Conservation (phyloP, 1,139 yeast species). For the Suhomyces yuchorum region DNA sequence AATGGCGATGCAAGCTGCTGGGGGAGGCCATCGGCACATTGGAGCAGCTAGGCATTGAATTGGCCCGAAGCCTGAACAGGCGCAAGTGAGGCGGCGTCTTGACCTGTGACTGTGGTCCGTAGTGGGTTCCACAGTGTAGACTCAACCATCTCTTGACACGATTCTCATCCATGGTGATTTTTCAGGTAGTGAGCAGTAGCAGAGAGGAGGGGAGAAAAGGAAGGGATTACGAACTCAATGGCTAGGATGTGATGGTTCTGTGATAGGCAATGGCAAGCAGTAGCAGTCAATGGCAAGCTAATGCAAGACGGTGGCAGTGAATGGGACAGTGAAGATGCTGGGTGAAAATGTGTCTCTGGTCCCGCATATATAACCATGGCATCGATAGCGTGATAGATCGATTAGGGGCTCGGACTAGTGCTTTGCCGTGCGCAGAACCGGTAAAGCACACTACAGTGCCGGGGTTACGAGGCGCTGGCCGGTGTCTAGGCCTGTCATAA, state of each 20-base stretch:
- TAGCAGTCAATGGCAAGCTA: no score
- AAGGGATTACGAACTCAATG: background rate
- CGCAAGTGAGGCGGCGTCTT: background rate
- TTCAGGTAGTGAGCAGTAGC: background rate
- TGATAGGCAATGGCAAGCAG: no score
- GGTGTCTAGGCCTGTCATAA: constrained; percentile 6
- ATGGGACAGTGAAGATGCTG: no score
- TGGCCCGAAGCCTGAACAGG: constrained; percentile 6
- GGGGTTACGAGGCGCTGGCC: background rate
- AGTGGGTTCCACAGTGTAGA: background rate
- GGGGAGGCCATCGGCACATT: background rate
- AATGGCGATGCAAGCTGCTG: background rate
- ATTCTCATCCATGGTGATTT: constrained; percentile 4
- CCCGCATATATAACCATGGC: constrained; percentile 1
- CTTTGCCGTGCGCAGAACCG: constrained; percentile 6
- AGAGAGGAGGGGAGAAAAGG: background rate
- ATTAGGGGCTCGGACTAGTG: background rate
- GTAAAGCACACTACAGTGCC: background rate
- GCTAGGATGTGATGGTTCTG: no score
- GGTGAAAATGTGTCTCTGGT: background rate
- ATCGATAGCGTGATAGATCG: background rate
- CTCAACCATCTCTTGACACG: constrained; percentile 6
- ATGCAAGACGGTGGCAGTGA: background rate
- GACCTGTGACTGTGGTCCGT: background rate
- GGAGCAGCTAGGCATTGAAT: constrained; percentile 2